These are phyloP conservation scores for Simplicillium sp. DNA, from an alignment of 2,329 filamentous ascomycete genomes.

Conservation along the genomic window DNA sequence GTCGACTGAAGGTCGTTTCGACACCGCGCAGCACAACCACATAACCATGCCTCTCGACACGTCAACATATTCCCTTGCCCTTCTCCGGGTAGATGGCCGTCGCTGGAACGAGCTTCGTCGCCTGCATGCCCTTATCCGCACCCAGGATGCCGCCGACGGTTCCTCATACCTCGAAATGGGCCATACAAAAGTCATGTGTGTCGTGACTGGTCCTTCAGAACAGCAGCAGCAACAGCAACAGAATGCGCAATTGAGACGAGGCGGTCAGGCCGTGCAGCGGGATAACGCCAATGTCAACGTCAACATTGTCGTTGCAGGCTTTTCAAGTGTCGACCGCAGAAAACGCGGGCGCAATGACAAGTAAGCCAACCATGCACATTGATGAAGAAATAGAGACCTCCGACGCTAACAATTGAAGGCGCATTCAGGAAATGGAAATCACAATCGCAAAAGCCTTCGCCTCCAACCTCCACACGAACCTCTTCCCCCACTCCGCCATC, in stretches of 20 bases:
- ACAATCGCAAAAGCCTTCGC: slow-evolving; percentile 72
- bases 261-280: slow-evolving; percentile 34
- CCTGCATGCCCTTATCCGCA: slow-evolving; percentile 80
- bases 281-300: slow-evolving; percentile 57
- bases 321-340: slow-evolving; percentile 79
- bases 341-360: slow-evolving; percentile 67
- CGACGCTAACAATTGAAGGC: slow-evolving; percentile 35
- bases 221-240: slow-evolving; percentile 21
- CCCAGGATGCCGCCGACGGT: slow-evolving; percentile 85
- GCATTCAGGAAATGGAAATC: slow-evolving; percentile 70
- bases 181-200: slow-evolving; percentile 94
- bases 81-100: slow-evolving; percentile 72
- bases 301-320: slow-evolving; percentile 77
- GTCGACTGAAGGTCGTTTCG: background rate
- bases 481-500: slow-evolving; percentile 85
- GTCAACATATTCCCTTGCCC: slow-evolving; percentile 79
- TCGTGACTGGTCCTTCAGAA: slow-evolving; percentile 78
- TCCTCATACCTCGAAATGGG: slow-evolving; percentile 94
- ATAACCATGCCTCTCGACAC: slow-evolving; percentile 81
- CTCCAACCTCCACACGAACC: slow-evolving; percentile 69
- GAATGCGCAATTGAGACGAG: slow-evolving; percentile 11
- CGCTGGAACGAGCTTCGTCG: slow-evolving; percentile 96
- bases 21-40: too few relatives aligned
- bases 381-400: background rate
- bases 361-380: slow-evolving; percentile 37